Conservation (phyloP, 2,329 filamentous ascomycete genomes). For the Apiospora arundinis region DNA sequence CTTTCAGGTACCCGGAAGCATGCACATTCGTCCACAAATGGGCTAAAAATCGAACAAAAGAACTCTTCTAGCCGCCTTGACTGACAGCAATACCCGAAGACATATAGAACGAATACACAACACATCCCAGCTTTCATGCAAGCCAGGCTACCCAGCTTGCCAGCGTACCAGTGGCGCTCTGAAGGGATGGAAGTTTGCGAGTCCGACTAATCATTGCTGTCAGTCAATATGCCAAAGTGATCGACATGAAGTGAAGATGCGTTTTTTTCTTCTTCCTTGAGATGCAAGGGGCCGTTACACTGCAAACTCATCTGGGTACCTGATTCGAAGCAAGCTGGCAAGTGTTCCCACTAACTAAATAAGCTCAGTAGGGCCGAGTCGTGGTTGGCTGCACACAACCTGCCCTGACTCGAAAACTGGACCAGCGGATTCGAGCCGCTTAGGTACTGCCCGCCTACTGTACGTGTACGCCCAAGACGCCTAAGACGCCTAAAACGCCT, state of each 20-base stretch:
- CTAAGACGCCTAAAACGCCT: no score
- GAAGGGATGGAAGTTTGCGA: background rate
- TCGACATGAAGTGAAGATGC: background rate
- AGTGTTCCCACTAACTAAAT: background rate
- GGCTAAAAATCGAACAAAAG: background rate
- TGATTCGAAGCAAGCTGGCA: slow-evolving; percentile 13
- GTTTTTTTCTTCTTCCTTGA: background rate
- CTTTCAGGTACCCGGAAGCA: background rate
- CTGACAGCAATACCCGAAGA: background rate
- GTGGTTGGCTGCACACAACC: background rate
- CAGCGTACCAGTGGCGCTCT: background rate
- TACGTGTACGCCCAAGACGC: no score
- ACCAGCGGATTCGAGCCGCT: background rate
- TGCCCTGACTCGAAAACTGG: slow-evolving; percentile 4
- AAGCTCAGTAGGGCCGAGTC: slow-evolving; percentile 1
- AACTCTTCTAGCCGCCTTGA: background rate
- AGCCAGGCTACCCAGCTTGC: no score
- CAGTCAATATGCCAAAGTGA: background rate
- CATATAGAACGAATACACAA: background rate
- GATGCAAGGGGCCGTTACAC: background rate
- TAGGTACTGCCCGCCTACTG: no score
- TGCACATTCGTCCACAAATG: background rate
- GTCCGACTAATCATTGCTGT: background rate
- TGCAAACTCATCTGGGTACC: background rate
- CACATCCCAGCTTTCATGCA: background rate